These are phyloP conservation scores for Cystobasidiopsis lactophilus DNA, from an alignment of 768 basidiomycete genomes.

Conservation along the genomic window DNA sequence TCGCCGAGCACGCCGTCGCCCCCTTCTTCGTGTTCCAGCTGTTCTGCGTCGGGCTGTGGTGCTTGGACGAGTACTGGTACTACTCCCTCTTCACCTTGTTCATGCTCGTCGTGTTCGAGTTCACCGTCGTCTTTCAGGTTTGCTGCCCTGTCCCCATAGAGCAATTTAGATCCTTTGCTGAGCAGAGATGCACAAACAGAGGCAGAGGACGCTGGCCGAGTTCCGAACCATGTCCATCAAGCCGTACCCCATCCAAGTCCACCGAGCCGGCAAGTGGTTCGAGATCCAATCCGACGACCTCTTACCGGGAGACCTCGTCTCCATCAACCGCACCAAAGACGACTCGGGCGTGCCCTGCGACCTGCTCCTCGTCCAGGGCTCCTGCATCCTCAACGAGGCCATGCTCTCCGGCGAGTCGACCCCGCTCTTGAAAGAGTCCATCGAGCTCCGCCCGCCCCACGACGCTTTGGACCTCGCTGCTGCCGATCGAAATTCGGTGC, in stretches of 20 bases:
- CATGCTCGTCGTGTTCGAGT: constrained; percentile 96
- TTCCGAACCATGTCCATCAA: constrained; percentile 91
- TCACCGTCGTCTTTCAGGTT: constrained; percentile 96
- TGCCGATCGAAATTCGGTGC: constrained; percentile 59
- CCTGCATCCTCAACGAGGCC: constrained; percentile 93
- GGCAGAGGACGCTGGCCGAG: constrained; percentile 76
- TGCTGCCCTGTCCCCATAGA: constrained; percentile 17
- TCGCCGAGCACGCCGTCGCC: constrained; percentile 85
- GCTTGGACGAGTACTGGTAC: constrained; percentile 97
- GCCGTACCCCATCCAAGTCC: constrained; percentile 66
- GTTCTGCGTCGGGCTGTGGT: constrained; percentile 95
- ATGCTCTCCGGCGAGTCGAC: constrained; percentile 99
- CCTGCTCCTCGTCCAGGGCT: constrained; percentile 71
- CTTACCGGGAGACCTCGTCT: constrained; percentile 75
- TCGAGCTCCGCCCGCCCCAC: constrained; percentile 51
- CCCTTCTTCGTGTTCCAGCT: constrained; percentile 99
- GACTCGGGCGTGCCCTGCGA: constrained; percentile 88
- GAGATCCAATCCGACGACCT: constrained; percentile 64
- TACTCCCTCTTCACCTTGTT: constrained; percentile 90
- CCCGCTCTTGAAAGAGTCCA: constrained; percentile 82
- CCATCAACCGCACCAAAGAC: constrained; percentile 35
- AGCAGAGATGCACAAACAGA: constrained; percentile 30
- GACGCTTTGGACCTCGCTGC: constrained; percentile 71
- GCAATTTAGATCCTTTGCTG: neutral
- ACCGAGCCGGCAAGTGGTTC: constrained; percentile 54